These are phyloP conservation scores for Diacronema lutheri DNA, from an alignment of 78 protist species.

Conservation along the genomic window DNA sequence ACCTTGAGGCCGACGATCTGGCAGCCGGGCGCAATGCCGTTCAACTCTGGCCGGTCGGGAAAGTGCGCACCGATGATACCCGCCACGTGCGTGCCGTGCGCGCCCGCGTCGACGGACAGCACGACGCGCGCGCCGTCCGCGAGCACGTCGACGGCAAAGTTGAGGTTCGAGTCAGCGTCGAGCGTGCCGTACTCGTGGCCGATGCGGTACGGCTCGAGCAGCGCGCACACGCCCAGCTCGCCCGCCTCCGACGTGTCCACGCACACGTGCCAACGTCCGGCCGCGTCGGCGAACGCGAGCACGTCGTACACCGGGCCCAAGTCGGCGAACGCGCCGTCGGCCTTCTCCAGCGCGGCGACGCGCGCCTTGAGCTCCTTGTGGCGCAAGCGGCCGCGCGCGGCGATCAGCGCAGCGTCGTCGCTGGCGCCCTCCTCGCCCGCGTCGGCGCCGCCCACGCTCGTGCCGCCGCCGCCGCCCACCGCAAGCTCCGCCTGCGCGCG, in stretches of 20 bases:
- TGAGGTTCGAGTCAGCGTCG: conserved; percentile 7
- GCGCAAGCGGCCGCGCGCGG: not conserved
- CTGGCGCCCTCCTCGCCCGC: too few relatives aligned
- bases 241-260: conserved; percentile 41
- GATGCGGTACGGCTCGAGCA: not conserved
- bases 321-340: not conserved
- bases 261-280: conserved; percentile 26
- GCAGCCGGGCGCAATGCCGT: conserved; percentile 76
- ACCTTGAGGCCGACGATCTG: conserved; percentile 65
- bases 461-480: too few relatives aligned
- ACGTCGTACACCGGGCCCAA: conserved; percentile 51
- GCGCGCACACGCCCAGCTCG: not conserved
- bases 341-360: not conserved
- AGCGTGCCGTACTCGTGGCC: conserved; percentile 1
- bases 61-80: conserved; percentile 68
- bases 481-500: not conserved
- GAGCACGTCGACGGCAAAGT: conserved; percentile 46
- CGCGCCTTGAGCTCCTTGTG: conserved; percentile 37
- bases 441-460: too few relatives aligned
- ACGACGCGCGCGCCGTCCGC: conserved; percentile 54
- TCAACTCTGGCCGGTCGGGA: conserved; percentile 37
- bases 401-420: too few relatives aligned
- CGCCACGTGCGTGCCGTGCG: conserved; percentile 77
- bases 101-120: conserved; percentile 42
- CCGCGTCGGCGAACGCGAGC: conserved; percentile 40